Percentiles rank a stretch among this genome's conserved stretches.
Evolutionary conservation across 2,329 filamentous ascomycete genomes (phyloP).

Genomic region (Colletotrichum sp.): DNA sequence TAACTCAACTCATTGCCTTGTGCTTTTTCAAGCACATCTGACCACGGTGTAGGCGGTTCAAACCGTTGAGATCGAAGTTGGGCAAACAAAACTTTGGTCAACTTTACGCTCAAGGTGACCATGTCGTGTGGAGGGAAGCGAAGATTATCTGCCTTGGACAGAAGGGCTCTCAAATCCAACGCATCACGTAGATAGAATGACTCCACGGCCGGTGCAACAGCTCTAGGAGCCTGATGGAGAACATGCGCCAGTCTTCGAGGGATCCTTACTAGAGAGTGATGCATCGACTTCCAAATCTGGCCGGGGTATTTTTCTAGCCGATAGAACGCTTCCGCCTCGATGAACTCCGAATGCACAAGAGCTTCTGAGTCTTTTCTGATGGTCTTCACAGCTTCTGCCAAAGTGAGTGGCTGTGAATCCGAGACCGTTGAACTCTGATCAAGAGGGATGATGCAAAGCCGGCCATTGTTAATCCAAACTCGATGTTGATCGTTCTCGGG

Average conservation of each 20-base stretch:
- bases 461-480: conserved; percentile 85
- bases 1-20: conserved; percentile 37
- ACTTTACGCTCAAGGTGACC: conserved; percentile 78
- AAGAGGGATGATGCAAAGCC: conserved; percentile 75
- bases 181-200: conserved; percentile 92
- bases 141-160: conserved; percentile 58
- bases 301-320: conserved; percentile 82
- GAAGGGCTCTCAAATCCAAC: conserved; percentile 72
- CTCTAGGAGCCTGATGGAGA: conserved; percentile 75
- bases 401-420: conserved; percentile 52
- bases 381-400: conserved; percentile 68
- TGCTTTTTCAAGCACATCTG: conserved; percentile 28
- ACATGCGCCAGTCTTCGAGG: conserved; percentile 84
- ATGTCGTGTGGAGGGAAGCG: conserved; percentile 79
- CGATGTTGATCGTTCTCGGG: conserved; percentile 88
- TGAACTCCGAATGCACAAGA: conserved; percentile 73
- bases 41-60: conserved; percentile 63
- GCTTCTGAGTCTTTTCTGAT: conserved; percentile 61
- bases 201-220: conserved; percentile 84
- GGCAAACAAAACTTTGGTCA: conserved; percentile 89
- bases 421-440: conserved; percentile 38
- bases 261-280: conserved; percentile 74
- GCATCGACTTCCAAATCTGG: conserved; percentile 77
- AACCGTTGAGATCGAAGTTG: conserved; percentile 90
- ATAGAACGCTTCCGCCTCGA: conserved; percentile 92